Percentiles rank a stretch among this genome's conserved stretches.
Conservation (phyloP, 2,329 filamentous ascomycete genomes). For the Corynespora cassiicola region DNA sequence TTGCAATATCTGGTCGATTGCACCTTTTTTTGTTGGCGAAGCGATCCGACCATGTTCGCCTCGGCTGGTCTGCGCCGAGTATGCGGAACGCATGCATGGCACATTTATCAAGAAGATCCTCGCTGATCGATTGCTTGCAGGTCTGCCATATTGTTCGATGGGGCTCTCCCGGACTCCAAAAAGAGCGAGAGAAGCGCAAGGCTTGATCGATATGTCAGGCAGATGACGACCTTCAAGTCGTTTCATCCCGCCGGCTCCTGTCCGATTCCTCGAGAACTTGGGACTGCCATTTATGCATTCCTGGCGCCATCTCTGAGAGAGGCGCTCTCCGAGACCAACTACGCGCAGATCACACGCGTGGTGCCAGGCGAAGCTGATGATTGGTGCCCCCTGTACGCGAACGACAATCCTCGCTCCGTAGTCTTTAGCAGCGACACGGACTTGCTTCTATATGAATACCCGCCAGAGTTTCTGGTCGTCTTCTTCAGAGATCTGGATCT, state of each 20-base stretch:
- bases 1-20: constrained; percentile 8
- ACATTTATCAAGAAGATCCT: constrained; percentile 20
- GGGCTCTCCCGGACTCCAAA: constrained; percentile 75
- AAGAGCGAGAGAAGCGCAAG: constrained; percentile 66
- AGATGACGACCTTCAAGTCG: constrained; percentile 60
- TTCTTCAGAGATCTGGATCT: constrained; percentile 71
- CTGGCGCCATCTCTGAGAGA: constrained; percentile 81
- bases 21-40: constrained; percentile 7
- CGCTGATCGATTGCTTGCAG: constrained; percentile 27
- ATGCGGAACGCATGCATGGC: constrained; percentile 22
- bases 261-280: constrained; percentile 34
- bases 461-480: constrained; percentile 65
- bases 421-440: constrained; percentile 88
- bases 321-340: constrained; percentile 58
- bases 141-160: constrained; percentile 82
- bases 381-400: constrained; percentile 74
- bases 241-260: constrained; percentile 29
- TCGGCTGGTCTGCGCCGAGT: constrained; percentile 15
- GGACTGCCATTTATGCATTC: constrained; percentile 65
- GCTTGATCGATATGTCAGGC: constrained; percentile 63
- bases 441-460: constrained; percentile 76
- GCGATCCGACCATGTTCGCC: constrained; percentile 14
- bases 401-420: constrained; percentile 63
- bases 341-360: constrained; percentile 58
- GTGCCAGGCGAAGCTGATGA: constrained; percentile 86